phyloP scores from a whole-genome alignment of 2,329 filamentous ascomycete genomes.

The Colletotrichum musae region DNA sequence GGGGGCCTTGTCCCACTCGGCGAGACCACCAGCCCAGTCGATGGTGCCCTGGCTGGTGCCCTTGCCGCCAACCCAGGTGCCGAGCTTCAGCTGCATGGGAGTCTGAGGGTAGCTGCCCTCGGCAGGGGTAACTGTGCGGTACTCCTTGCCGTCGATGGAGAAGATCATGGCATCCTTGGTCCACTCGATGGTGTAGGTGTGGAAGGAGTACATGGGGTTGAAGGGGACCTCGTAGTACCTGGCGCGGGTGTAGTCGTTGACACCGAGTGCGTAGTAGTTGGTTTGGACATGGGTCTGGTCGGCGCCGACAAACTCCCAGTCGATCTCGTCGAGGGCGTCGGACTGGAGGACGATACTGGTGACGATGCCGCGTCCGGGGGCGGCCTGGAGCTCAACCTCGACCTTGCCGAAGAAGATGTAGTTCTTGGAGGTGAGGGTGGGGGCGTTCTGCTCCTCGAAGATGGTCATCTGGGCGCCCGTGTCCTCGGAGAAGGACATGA shows the following conservation, averaged over 20 bases:
- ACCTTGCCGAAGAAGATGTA: slow-evolving; percentile 69
- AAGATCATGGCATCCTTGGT: slow-evolving; percentile 70
- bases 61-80: slow-evolving; percentile 68
- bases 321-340: slow-evolving; percentile 67
- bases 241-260: slow-evolving; percentile 68
- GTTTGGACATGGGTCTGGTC: slow-evolving; percentile 56
- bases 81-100: slow-evolving; percentile 76
- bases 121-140: slow-evolving; percentile 63
- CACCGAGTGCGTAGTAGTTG: slow-evolving; percentile 69
- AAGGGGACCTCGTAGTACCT: slow-evolving; percentile 61
- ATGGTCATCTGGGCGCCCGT: slow-evolving; percentile 66
- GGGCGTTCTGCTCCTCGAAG: slow-evolving; percentile 61
- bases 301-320: slow-evolving; percentile 60
- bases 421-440: slow-evolving; percentile 59
- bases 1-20: slow-evolving; percentile 49
- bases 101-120: slow-evolving; percentile 77
- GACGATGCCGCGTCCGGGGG: slow-evolving; percentile 64
- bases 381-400: slow-evolving; percentile 61
- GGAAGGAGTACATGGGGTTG: slow-evolving; percentile 58
- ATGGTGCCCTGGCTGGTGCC: slow-evolving; percentile 70
- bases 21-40: slow-evolving; percentile 75
- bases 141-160: slow-evolving; percentile 66
- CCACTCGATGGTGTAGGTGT: slow-evolving; percentile 81
- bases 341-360: slow-evolving; percentile 65
- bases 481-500: slow-evolving; percentile 52